Conservation (phyloP, 805 yeast genomes). For the Kuraishia molischiana region DNA sequence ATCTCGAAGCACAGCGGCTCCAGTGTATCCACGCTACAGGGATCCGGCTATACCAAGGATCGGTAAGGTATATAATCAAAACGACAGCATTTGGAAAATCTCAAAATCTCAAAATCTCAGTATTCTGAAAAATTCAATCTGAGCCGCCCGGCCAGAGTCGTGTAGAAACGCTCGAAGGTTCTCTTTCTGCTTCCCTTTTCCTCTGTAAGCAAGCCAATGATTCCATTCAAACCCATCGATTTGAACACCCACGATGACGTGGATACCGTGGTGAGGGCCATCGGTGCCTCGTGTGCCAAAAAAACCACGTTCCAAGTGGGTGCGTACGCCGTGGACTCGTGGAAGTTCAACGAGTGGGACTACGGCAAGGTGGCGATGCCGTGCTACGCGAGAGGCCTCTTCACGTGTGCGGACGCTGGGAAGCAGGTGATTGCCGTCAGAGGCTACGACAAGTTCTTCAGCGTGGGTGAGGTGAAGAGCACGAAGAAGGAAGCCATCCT, state of each 20-base stretch:
- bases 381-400: slow-evolving; percentile 74
- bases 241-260: too few species aligned
- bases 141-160: too few species aligned
- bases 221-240: too few species aligned
- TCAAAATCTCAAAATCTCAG: too few species aligned
- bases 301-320: slow-evolving; percentile 12
- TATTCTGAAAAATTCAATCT: too few species aligned
- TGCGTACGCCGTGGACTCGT: slow-evolving; percentile 23
- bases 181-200: too few species aligned
- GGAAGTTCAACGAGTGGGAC: slow-evolving; percentile 93
- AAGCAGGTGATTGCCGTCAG: slow-evolving; percentile 49
- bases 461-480: slow-evolving; percentile 49
- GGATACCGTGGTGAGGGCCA: too few species aligned
- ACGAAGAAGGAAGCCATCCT: slow-evolving; percentile 42
- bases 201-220: too few species aligned
- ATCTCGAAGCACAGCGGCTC: slow-evolving; percentile 2
- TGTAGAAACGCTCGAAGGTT: too few species aligned
- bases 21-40: not conserved
- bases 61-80: slow-evolving; percentile 5
- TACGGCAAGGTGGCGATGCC: slow-evolving; percentile 59
- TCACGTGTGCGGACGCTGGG: slow-evolving; percentile 33
- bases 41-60: not conserved
- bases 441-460: slow-evolving; percentile 94
- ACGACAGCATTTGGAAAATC: too few species aligned
- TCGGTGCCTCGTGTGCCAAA: too few species aligned